Evolutionary conservation across 2,329 filamentous ascomycete genomes (phyloP).

Genomic region (Aspergillus sp.): DNA sequence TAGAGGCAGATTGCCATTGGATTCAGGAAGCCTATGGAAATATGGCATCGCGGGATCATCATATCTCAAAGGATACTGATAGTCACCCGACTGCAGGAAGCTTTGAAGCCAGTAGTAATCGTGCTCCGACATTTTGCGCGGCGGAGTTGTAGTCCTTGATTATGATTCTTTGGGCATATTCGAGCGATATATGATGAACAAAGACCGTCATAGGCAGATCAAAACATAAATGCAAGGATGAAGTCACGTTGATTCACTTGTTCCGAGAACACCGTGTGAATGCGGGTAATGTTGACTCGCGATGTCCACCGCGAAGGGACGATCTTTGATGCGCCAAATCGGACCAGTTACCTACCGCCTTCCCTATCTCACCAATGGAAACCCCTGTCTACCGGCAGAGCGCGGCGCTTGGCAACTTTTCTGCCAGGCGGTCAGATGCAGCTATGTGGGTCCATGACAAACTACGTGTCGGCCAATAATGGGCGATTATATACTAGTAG

Average conservation of each 20-base stretch:
- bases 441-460: not conserved
- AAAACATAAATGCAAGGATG: not conserved
- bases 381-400: not conserved
- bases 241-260: not conserved
- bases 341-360: not conserved
- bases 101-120: conserved; percentile 19
- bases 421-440: not conserved
- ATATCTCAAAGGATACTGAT: conserved; percentile 1
- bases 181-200: not conserved
- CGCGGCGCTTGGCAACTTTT: not conserved
- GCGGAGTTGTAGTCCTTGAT: not conserved
- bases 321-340: not conserved
- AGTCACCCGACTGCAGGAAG: conserved; percentile 7
- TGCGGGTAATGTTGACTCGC: not conserved
- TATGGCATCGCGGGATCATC: not conserved
- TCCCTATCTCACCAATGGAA: not conserved
- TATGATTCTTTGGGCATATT: not conserved
- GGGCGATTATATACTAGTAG: conserved; percentile 18
- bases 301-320: not conserved
- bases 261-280: not conserved
- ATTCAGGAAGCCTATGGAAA: conserved; percentile 1
- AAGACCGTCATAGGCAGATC: not conserved
- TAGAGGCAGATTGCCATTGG: not conserved
- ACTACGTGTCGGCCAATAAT: conserved; percentile 13
- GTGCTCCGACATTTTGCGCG: conserved; percentile 19